Evolutionary conservation across 805 yeast species (phyloP).

Genomic region (Yarrowia yakushimensis): DNA sequence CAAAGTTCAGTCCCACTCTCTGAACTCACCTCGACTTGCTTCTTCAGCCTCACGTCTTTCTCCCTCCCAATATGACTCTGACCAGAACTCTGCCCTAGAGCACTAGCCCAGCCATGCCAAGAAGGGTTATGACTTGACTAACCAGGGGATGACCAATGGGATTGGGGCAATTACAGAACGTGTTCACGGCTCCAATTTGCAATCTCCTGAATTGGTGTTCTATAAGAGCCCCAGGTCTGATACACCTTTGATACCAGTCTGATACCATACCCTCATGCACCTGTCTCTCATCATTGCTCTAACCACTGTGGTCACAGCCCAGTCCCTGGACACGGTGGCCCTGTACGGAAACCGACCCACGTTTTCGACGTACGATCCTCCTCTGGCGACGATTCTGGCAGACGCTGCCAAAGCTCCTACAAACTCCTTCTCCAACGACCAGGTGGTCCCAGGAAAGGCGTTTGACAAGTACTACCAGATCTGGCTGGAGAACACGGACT

Average conservation of each 20-base stretch:
- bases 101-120: too few species aligned
- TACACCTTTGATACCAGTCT: too few species aligned
- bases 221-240: too few species aligned
- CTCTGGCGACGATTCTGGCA: constrained; percentile 27
- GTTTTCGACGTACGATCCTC: constrained; percentile 1
- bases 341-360: not conserved
- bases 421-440: constrained; percentile 33
- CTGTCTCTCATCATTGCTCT: not conserved
- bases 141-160: not conserved
- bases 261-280: not conserved
- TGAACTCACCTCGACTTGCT: not conserved
- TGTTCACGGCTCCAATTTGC: too few species aligned
- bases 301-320: constrained; percentile 4
- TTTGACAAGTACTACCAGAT: constrained; percentile 45
- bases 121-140: not conserved
- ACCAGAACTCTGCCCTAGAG: too few species aligned
- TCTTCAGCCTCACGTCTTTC: not conserved
- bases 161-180: not conserved
- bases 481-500: constrained; percentile 53
- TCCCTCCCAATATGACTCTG: not conserved
- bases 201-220: too few species aligned
- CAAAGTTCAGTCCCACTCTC: too few species aligned
- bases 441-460: constrained; percentile 42
- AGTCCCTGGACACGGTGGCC: constrained; percentile 5
- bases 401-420: constrained; percentile 38